Evolutionary conservation across 768 basidiomycete species (phyloP), one percentile per base, ranked within the genome.

Genomic region (Tricholoma matsutake): DNA sequence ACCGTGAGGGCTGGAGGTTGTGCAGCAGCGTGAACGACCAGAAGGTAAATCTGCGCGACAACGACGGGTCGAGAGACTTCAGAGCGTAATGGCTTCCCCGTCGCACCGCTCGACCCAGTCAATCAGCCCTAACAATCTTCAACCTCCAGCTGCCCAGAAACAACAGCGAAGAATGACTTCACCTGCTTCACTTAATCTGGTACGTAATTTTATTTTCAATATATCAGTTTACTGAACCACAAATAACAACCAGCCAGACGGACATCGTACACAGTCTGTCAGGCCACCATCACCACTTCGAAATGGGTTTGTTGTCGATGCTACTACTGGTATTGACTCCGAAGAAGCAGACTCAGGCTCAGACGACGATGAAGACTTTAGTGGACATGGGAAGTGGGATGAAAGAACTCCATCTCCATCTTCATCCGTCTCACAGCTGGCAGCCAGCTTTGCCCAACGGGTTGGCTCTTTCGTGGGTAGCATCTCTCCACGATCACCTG

Each of bases 201-300:
- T 69, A 53, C 37, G 68, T 65, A 3, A 16, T 9, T 25, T 54
- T 58, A 13, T 18, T 22, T 51, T 39, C n/a, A 6, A n/a, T 57
- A 25, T 18, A 37, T 54, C 2, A 9, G 25, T 1, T 25, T 49
- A 11, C 54, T 10, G n/a, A 22, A 31, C n/a, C 37, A 9, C n/a
- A 20, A 56, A 20, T 59, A 11, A 18, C 18, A 57, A 39, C 8
- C 60, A 79, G 79, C 81, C 81, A 13, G 76, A 78, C 35, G 75
- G 75, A 18, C 72, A 71, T 58, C 70, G 72, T 28, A 76, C 74
- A 45, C 74, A 73, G 37, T 70, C 73, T 20, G 73, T 78, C n/a
- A 78, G 89, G 35, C 86, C 89, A 6, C 85, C 85, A 13, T 92
- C 91, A 11, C 91, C 91, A 11, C 82, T 92, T 7, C 81, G 91